phyloP scores from a whole-genome alignment of 139 green algal genomes.

The Deuterostichococcus epilithicus region DNA sequence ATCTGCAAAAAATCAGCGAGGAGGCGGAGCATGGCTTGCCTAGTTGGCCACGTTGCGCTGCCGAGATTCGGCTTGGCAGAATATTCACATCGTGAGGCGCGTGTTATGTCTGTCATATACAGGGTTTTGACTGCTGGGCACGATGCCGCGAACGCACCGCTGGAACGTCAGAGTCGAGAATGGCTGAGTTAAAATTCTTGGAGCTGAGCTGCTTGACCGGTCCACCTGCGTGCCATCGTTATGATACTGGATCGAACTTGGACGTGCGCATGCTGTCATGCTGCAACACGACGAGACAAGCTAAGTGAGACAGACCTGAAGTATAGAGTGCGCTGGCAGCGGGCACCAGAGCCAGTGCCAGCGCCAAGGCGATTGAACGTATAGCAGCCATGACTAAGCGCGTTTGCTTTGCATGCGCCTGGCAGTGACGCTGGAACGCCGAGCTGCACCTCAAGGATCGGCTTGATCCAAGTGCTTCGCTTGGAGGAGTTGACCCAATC shows the following conservation, averaged over 20 bases:
- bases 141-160: background rate
- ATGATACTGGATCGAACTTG: no score
- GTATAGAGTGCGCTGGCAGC: background rate
- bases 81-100: no score
- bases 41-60: background rate
- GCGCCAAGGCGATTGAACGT: background rate
- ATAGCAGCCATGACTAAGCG: no score
- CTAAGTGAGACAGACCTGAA: background rate
- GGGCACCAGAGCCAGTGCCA: background rate
- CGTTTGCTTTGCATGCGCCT: background rate
- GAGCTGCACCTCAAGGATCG: background rate
- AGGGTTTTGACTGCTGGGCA: no score
- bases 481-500: no score
- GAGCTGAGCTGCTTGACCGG: background rate
- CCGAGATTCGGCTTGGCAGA: background rate
- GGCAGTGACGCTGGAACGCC: no score
- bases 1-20: background rate
- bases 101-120: no score
- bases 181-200: conserved; percentile 7
- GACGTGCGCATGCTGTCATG: background rate
- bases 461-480: no score
- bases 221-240: background rate
- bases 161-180: conserved; percentile 3
- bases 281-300: no score
- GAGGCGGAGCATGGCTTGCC: no score